These are phyloP conservation scores for Fusarium paranaense DNA, from an alignment of 2,329 filamentous ascomycete genomes.

Conservation along the genomic window DNA sequence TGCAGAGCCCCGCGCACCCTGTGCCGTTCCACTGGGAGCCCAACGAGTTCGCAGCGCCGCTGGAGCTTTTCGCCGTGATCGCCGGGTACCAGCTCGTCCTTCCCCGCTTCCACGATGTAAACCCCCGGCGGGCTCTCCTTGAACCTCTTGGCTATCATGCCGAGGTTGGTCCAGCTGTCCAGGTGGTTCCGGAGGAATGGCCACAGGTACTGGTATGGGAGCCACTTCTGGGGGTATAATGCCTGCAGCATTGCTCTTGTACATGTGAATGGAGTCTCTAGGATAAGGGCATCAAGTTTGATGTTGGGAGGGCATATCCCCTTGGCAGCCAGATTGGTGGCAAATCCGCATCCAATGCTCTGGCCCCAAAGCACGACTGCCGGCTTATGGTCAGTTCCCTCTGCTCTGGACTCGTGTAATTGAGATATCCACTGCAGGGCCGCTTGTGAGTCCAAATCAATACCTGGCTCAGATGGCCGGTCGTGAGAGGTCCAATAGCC, in stretches of 20 bases:
- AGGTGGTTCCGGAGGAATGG: constrained; percentile 77
- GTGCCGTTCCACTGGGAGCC: constrained; percentile 58
- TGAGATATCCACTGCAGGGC: constrained; percentile 71
- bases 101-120: constrained; percentile 67
- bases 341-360: constrained; percentile 79
- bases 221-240: constrained; percentile 82
- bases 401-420: constrained; percentile 46
- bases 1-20: constrained; percentile 64
- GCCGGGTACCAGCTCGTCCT: constrained; percentile 68
- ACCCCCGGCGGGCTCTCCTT: constrained; percentile 50
- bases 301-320: constrained; percentile 52
- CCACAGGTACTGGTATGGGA: constrained; percentile 81
- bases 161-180: constrained; percentile 65
- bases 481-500: constrained; percentile 85
- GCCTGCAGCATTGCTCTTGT: constrained; percentile 77
- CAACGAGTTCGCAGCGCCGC: constrained; percentile 60
- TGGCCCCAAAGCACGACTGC: constrained; percentile 79
- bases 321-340: constrained; percentile 67
- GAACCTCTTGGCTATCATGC: constrained; percentile 50
- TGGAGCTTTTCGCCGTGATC: constrained; percentile 61
- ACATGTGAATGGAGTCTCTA: constrained; percentile 82
- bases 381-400: constrained; percentile 40
- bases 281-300: constrained; percentile 64
- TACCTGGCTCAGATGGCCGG: constrained; percentile 75
- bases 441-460: constrained; percentile 75